Conservation (phyloP, 495 filamentous ascomycete genomes). For the Annulohypoxylon bovei region DNA sequence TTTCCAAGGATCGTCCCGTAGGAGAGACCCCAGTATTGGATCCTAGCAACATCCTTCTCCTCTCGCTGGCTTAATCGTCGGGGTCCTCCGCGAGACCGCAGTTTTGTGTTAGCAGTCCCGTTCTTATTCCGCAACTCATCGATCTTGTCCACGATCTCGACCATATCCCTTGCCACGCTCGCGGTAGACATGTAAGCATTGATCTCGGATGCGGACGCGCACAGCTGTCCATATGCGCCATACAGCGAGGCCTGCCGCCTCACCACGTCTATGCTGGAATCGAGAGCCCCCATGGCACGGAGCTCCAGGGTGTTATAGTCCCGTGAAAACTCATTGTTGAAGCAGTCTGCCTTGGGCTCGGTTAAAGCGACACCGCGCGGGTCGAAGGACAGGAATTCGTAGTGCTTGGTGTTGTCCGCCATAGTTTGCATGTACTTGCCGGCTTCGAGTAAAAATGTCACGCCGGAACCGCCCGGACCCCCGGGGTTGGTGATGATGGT, state of each 20-base stretch:
- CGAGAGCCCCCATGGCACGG: conserved; percentile 31
- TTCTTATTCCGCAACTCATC: conserved; percentile 39
- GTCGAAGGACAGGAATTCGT: conserved; percentile 56
- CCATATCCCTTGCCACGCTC: conserved; percentile 53
- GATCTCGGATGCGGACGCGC: conserved; percentile 20
- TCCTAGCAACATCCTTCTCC: conserved; percentile 31
- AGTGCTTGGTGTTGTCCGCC: conserved; percentile 41
- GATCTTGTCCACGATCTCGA: conserved; percentile 53
- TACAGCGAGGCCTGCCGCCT: conserved; percentile 40
- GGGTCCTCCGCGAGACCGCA: conserved; percentile 1
- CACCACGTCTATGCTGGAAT: conserved; percentile 33
- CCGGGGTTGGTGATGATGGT: conserved; percentile 41
- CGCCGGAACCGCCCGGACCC: conserved; percentile 34
- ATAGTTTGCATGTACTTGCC: conserved; percentile 24
- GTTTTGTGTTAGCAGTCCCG: neutral
- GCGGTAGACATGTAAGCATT: conserved; percentile 40
- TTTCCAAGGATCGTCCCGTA: conserved; percentile 69
- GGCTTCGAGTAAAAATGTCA: conserved; percentile 44
- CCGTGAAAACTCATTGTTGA: conserved; percentile 43
- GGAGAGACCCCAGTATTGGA: conserved; percentile 70
- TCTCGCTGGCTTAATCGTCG: neutral
- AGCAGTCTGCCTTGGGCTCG: conserved; percentile 52
- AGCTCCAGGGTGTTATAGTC: conserved; percentile 12
- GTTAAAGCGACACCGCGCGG: conserved; percentile 54
- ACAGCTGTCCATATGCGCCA: conserved; percentile 36